Evolutionary conservation across 192 early-diverging fungal genomes (phyloP).

Genomic region (Entomortierella beljakovae): DNA sequence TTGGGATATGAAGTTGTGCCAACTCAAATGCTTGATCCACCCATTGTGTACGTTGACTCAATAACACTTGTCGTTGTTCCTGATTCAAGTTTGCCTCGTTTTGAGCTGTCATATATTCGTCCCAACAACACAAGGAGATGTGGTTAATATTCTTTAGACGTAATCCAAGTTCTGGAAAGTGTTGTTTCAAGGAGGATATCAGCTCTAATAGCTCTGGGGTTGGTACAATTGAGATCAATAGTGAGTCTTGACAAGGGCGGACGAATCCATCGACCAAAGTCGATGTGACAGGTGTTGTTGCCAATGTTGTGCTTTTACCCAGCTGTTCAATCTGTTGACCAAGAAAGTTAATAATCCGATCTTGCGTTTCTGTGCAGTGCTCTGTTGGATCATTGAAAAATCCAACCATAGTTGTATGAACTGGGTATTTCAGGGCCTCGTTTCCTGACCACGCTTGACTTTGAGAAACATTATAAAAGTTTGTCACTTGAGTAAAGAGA

Average conservation of each 20-base stretch:
- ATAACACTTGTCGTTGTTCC: too few relatives aligned
- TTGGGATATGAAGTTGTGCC: not conserved
- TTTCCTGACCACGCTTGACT: conserved; percentile 10
- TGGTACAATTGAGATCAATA: conserved; percentile 26
- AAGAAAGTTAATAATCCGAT: not conserved
- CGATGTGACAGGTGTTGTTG: not conserved
- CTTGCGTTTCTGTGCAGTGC: not conserved
- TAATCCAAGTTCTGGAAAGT: conserved; percentile 31
- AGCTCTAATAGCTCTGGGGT: not conserved
- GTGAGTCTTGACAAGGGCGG: conserved; percentile 9
- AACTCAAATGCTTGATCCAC: not conserved
- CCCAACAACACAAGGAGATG: conserved; percentile 47
- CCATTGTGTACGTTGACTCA: conserved; percentile 1
- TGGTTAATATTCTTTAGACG: conserved; percentile 36
- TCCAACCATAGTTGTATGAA: conserved; percentile 45
- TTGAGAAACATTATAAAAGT: conserved; percentile 6
- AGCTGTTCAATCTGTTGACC: not conserved
- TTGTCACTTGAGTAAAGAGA: not conserved
- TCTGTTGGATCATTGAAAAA: conserved; percentile 31
- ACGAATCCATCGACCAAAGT: conserved; percentile 13
- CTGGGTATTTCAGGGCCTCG: conserved; percentile 39
- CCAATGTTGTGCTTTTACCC: not conserved
- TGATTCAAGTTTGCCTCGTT: not conserved
- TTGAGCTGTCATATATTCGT: not conserved
- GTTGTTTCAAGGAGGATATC: not conserved